These are phyloP conservation scores for Plenodomus biglobosus DNA, from an alignment of 2,329 filamentous ascomycete genomes.

Conservation along the genomic window DNA sequence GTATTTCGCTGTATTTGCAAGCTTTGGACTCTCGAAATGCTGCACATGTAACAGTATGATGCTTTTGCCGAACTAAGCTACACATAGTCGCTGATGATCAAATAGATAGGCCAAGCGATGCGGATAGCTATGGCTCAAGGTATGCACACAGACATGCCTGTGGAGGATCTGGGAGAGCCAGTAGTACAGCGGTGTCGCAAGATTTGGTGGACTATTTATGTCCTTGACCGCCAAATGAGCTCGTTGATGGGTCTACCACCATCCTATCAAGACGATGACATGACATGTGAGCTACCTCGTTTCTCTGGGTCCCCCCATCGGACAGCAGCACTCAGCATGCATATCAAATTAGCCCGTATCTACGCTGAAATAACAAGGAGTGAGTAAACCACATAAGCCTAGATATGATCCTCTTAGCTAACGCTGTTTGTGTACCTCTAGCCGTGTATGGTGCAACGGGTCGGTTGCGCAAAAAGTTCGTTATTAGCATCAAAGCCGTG, in stretches of 20 bases:
- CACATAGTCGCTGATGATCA: neutral
- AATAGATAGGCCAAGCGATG: constrained; percentile 55
- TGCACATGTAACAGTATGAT: constrained; percentile 51
- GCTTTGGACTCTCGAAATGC: constrained; percentile 53
- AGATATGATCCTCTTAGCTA: neutral
- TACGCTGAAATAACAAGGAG: constrained; percentile 51
- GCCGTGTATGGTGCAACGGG: constrained; percentile 51
- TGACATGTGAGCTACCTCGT: constrained; percentile 51
- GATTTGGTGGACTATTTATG: constrained; percentile 59
- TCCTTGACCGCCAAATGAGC: constrained; percentile 57
- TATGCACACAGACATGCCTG: constrained; percentile 57
- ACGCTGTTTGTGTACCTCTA: constrained; percentile 9
- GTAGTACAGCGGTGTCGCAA: constrained; percentile 52
- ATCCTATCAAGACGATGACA: constrained; percentile 55
- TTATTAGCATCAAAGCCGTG: constrained; percentile 45
- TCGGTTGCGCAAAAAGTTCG: constrained; percentile 47
- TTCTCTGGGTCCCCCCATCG: constrained; percentile 47
- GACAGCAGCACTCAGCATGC: constrained; percentile 47
- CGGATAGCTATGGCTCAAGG: constrained; percentile 54
- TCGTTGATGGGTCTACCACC: constrained; percentile 57
- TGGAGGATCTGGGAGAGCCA: constrained; percentile 44
- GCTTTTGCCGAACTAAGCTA: neutral
- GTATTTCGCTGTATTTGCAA: constrained; percentile 56
- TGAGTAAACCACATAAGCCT: constrained; percentile 29
- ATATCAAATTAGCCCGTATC: constrained; percentile 51